Evolutionary conservation across 345 rosid genomes (phyloP).

Genomic region (Arabis alpina): DNA sequence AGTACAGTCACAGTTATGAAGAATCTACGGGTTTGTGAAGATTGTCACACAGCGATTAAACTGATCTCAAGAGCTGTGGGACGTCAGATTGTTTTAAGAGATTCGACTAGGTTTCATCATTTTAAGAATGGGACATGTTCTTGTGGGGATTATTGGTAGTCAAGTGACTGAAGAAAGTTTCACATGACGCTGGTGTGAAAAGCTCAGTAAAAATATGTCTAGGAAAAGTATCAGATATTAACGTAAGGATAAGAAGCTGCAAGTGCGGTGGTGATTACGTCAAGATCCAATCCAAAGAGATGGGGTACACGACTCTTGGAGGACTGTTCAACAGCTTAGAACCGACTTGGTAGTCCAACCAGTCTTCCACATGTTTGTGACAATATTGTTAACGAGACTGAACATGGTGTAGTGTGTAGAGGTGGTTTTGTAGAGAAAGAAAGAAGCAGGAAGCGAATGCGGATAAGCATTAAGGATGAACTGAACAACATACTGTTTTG

Average conservation of each 20-base stretch:
- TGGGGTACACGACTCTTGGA: too few species aligned
- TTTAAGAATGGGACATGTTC: constrained; percentile 55
- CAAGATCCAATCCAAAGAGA: too few species aligned
- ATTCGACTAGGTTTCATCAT: constrained; percentile 62
- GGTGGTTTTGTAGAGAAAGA: too few species aligned
- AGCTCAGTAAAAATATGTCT: too few species aligned
- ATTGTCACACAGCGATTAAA: constrained; percentile 64
- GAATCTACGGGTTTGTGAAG: constrained; percentile 75
- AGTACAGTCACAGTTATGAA: constrained; percentile 67
- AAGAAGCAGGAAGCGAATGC: too few species aligned
- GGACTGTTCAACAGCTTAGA: too few species aligned
- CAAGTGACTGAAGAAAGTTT: not conserved
- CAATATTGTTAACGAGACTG: too few species aligned
- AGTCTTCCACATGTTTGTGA: too few species aligned
- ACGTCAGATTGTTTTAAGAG: constrained; percentile 60
- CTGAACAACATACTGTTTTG: too few species aligned
- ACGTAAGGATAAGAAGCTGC: not conserved
- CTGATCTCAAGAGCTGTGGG: constrained; percentile 54
- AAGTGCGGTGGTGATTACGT: not conserved
- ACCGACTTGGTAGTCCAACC: too few species aligned
- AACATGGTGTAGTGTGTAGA: too few species aligned
- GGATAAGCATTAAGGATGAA: too few species aligned
- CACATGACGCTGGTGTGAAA: not conserved
- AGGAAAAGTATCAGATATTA: not conserved
- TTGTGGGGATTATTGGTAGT: constrained; percentile 66